Evolutionary conservation across 768 basidiomycete species (phyloP).

Genomic region (Psilocybe sp.): DNA sequence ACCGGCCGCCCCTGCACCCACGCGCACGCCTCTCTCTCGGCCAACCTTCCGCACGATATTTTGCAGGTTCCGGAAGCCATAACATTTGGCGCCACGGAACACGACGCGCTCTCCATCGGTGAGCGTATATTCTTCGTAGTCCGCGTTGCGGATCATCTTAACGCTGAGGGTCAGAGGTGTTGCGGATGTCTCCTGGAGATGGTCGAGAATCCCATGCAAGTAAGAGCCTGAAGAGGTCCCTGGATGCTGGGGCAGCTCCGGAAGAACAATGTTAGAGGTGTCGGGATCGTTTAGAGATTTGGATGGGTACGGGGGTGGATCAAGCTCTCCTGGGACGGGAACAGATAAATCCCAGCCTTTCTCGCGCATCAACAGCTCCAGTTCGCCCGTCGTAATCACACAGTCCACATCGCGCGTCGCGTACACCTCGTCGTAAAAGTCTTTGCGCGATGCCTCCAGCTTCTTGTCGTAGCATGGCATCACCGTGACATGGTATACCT

Average conservation of each 20-base stretch:
- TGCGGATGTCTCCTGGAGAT: conserved; percentile 40
- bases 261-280: conserved; percentile 33
- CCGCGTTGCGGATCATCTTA: conserved; percentile 64
- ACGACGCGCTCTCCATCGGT: conserved; percentile 52
- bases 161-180: conserved; percentile 48
- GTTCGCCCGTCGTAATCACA: conserved; percentile 94
- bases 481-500: conserved; percentile 94
- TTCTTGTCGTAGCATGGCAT: conserved; percentile 99
- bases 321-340: conserved; percentile 52
- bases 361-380: conserved; percentile 81
- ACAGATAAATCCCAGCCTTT: conserved; percentile 73
- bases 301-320: conserved; percentile 18
- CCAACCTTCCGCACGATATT: conserved; percentile 94
- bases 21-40: conserved; percentile 74
- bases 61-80: conserved; percentile 96
- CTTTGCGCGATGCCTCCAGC: conserved; percentile 91
- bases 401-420: conserved; percentile 93
- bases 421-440: conserved; percentile 84
- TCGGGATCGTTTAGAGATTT: conserved; percentile 9
- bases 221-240: conserved; percentile 94
- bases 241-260: conserved; percentile 72
- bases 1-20: conserved; percentile 45
- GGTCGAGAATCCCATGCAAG: conserved; percentile 72
- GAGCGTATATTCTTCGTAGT: conserved; percentile 76
- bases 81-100: conserved; percentile 94